These are phyloP conservation scores for Phyllosticta ampelicida DNA, from an alignment of 2,329 filamentous ascomycete genomes.

Conservation along the genomic window DNA sequence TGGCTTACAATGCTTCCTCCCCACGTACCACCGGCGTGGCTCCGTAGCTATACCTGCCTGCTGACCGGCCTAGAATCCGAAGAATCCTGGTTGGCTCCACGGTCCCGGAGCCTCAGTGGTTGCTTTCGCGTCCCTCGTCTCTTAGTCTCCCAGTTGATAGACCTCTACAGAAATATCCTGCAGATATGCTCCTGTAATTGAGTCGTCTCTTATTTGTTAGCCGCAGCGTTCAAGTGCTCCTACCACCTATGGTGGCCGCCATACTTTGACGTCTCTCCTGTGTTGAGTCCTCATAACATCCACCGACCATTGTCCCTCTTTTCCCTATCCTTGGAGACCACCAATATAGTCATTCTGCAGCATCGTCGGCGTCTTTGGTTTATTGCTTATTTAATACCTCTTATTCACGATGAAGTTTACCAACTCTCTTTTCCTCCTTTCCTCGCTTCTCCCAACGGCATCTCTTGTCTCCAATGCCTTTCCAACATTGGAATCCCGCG, in stretches of 20 bases:
- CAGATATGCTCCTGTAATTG: not conserved
- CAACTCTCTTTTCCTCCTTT: constrained; percentile 11
- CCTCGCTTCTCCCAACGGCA: not conserved
- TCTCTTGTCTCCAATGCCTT: constrained; percentile 7
- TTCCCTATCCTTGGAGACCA: constrained; percentile 1
- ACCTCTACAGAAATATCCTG: not conserved
- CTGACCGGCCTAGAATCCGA: not conserved
- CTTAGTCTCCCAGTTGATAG: not conserved
- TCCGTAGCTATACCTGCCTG: not conserved
- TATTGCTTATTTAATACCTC: not conserved
- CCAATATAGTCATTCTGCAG: constrained; percentile 1
- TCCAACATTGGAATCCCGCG: constrained; percentile 10
- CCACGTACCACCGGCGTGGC: not conserved
- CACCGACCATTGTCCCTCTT: constrained; percentile 7
- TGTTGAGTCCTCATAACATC: constrained; percentile 2
- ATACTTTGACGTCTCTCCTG: not conserved
- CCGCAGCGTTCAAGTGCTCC: not conserved
- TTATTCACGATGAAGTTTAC: constrained; percentile 14
- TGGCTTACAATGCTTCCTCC: not conserved
- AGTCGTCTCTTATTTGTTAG: not conserved
- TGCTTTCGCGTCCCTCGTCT: not conserved
- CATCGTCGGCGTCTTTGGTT: not conserved
- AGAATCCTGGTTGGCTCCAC: not conserved
- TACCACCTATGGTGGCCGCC: not conserved
- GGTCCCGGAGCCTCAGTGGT: not conserved